Conservation (phyloP, 345 rosid genomes). For the Erucastrum elatum region DNA sequence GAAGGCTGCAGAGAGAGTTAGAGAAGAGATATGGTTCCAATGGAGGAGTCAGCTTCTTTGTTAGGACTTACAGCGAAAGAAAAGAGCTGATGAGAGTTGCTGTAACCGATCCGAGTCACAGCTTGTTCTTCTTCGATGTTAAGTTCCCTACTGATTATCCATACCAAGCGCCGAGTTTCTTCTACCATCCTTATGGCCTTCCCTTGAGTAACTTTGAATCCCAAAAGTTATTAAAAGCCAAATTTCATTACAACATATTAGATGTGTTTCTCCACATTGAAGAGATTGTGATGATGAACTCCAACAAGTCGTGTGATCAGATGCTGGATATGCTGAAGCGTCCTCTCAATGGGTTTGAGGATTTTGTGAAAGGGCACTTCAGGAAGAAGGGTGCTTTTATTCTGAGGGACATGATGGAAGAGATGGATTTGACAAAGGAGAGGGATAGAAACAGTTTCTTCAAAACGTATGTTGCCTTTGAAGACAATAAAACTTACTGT, state of each 20-base stretch:
- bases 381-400: conserved; percentile 26
- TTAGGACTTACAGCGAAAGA: conserved; percentile 22
- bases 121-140: conserved; percentile 35
- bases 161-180: conserved; percentile 20
- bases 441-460: conserved; percentile 25
- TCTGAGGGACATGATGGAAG: conserved; percentile 20
- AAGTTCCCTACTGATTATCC: conserved; percentile 31
- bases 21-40: conserved; percentile 6
- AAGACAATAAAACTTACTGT: conserved; percentile 26
- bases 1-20: not conserved
- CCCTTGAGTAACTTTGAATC: conserved; percentile 9
- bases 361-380: conserved; percentile 33
- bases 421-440: conserved; percentile 27
- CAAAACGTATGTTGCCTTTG: conserved; percentile 34
- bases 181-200: conserved; percentile 27
- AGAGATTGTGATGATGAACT: conserved; percentile 29
- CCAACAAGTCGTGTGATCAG: conserved; percentile 25
- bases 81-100: conserved; percentile 39
- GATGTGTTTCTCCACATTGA: conserved; percentile 35
- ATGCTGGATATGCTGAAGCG: conserved; percentile 27
- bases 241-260: conserved; percentile 3
- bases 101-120: conserved; percentile 22
- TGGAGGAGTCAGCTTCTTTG: conserved; percentile 28
- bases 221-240: not conserved
- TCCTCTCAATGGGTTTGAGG: conserved; percentile 28